A percentile compares a stretch with the other conserved stretches of the same genome.
Evolutionary conservation across 805 yeast species (phyloP).

Genomic region (Ascoidea tarda): DNA sequence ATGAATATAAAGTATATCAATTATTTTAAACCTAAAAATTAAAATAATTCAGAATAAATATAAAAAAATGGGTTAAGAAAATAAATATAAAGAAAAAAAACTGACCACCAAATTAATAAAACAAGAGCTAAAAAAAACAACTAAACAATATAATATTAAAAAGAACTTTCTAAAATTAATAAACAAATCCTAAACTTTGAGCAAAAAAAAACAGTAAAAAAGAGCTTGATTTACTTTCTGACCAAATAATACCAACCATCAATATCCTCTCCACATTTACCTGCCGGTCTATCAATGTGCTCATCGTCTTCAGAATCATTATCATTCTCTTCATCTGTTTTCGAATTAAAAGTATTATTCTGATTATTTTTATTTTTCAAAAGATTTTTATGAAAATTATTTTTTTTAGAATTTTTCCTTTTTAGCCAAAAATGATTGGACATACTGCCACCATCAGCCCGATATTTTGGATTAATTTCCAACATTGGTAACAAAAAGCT

Average conservation of each 20-base stretch:
- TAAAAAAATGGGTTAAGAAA: no score
- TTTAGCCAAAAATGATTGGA: constrained; percentile 22
- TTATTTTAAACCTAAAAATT: no score
- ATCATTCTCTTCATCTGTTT: not conserved
- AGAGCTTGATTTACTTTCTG: not conserved
- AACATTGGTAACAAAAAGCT: constrained; percentile 38
- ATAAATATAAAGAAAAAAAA: no score
- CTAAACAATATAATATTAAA: no score
- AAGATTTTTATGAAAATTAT: constrained; percentile 23
- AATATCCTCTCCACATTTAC: constrained; percentile 16
- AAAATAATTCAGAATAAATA: no score
- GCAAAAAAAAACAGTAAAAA: no score
- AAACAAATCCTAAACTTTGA: no score
- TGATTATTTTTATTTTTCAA: constrained; percentile 1
- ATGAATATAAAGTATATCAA: no score
- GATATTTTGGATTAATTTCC: constrained; percentile 28
- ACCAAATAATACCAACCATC: constrained; percentile 12
- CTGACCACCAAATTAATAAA: no score
- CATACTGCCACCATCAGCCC: constrained; percentile 42
- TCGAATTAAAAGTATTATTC: constrained; percentile 2
- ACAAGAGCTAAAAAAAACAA: no score
- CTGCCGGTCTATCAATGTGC: constrained; percentile 11
- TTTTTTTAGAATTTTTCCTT: no score
- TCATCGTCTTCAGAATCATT: constrained; percentile 5
- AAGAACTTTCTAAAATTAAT: no score